phyloP scores from a whole-genome alignment of 331 rosid species.

The Prunus yedoensis region DNA sequence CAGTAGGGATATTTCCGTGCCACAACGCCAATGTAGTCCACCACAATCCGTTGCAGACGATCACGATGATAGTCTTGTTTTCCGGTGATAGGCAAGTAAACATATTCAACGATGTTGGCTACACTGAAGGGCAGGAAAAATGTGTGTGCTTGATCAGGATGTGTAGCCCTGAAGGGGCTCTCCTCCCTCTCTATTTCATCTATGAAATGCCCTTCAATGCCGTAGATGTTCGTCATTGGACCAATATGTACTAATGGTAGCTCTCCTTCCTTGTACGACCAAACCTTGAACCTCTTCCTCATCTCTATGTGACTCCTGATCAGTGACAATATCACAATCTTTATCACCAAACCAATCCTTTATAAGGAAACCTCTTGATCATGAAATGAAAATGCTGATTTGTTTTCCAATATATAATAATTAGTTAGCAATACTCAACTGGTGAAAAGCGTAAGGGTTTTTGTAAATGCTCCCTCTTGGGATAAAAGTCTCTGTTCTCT shows the following conservation, averaged over 20 bases:
- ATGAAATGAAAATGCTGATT: not conserved
- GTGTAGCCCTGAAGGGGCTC: constrained; percentile 27
- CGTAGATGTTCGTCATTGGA: constrained; percentile 37
- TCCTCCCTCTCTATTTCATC: constrained; percentile 36
- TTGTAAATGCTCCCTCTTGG: constrained; percentile 61
- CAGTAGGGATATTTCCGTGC: constrained; percentile 36
- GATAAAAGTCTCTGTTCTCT: constrained; percentile 34
- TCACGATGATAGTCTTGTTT: constrained; percentile 18
- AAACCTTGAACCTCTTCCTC: constrained; percentile 39
- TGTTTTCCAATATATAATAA: not conserved
- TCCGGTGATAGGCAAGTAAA: constrained; percentile 22
- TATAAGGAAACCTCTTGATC: constrained; percentile 19
- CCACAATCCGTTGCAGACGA: constrained; percentile 26
- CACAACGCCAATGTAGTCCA: constrained; percentile 32
- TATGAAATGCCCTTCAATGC: constrained; percentile 47
- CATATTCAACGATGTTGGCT: constrained; percentile 27
- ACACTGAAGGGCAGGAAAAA: constrained; percentile 39
- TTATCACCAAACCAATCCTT: not conserved
- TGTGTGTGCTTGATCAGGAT: constrained; percentile 44
- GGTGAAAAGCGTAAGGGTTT: constrained; percentile 61
- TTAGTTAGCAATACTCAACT: constrained; percentile 29
- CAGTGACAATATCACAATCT: not conserved
- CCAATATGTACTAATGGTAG: constrained; percentile 34
- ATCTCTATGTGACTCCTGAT: constrained; percentile 43
- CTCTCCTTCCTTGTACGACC: constrained; percentile 45